These are phyloP conservation scores for Leishmania lainsoni DNA, from an alignment of 208 protist species.

Conservation along the genomic window DNA sequence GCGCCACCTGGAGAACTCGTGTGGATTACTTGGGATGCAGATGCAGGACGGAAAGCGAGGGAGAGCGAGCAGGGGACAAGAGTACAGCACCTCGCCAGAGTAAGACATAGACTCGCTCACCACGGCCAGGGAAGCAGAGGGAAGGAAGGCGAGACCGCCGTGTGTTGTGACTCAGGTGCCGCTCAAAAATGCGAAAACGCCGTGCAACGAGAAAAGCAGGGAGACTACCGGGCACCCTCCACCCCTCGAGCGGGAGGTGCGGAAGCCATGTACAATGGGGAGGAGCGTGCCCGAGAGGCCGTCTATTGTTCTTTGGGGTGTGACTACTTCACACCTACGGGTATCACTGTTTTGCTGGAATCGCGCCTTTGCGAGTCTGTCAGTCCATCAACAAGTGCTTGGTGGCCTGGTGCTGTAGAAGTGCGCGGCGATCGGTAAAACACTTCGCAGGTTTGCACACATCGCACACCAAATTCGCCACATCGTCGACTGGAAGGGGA, in stretches of 20 bases:
- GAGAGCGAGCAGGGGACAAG: neutral
- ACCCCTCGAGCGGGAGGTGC: too few relatives aligned
- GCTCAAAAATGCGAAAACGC: too few relatives aligned
- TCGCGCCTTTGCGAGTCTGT: neutral
- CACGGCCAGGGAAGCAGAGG: neutral
- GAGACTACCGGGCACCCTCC: too few relatives aligned
- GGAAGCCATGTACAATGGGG: too few relatives aligned
- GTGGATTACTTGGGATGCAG: neutral
- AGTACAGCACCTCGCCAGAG: neutral
- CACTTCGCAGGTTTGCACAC: slow-evolving; percentile 19
- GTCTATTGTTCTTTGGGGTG: too few relatives aligned
- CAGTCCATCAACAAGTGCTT: slow-evolving; percentile 15
- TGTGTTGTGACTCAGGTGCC: too few relatives aligned
- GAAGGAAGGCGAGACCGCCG: neutral
- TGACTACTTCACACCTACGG: neutral
- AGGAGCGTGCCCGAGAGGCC: too few relatives aligned
- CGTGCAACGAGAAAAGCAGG: too few relatives aligned
- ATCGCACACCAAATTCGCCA: slow-evolving; percentile 14
- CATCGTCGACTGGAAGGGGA: slow-evolving; percentile 26
- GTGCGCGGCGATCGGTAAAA: slow-evolving; percentile 40
- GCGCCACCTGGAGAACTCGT: neutral
- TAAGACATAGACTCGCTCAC: neutral
- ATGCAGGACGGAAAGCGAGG: neutral
- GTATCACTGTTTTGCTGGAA: neutral
- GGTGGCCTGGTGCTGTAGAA: slow-evolving; percentile 35